A percentile compares a stretch with the other conserved stretches of the same genome.
phyloP scores from a whole-genome alignment of 2,329 filamentous ascomycete genomes.

The Pyrenophora graminea region DNA sequence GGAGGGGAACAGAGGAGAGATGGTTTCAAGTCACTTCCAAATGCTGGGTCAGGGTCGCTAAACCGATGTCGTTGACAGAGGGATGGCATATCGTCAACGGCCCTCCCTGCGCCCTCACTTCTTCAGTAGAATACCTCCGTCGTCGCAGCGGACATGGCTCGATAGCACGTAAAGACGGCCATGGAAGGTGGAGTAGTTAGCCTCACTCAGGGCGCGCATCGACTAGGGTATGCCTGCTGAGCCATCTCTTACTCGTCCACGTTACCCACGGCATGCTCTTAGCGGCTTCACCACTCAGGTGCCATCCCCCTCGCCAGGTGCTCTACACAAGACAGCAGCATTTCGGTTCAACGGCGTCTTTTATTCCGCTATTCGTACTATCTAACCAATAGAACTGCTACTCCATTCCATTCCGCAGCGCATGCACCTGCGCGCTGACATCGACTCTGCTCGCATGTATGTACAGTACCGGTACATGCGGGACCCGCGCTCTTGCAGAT shows the following conservation, averaged over 20 bases:
- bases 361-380: conserved; percentile 19
- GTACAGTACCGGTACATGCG: neutral
- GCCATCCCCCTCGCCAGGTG: conserved; percentile 4
- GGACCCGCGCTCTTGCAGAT: neutral
- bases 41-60: conserved; percentile 19
- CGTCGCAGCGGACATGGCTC: conserved; percentile 28
- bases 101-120: conserved; percentile 20
- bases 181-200: conserved; percentile 33
- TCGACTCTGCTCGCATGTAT: too few species aligned
- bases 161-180: conserved; percentile 36
- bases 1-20: conserved; percentile 21
- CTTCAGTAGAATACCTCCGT: conserved; percentile 21
- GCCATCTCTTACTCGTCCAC: conserved; percentile 41
- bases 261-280: conserved; percentile 34
- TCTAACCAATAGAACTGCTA: conserved; percentile 20
- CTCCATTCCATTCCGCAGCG: conserved; percentile 19
- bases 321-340: conserved; percentile 18
- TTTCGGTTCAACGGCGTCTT: conserved; percentile 12
- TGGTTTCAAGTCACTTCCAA: conserved; percentile 30
- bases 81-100: conserved; percentile 25
- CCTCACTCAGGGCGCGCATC: conserved; percentile 36
- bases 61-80: conserved; percentile 18
- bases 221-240: conserved; percentile 26
- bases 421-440: conserved; percentile 16
- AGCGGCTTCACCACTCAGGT: conserved; percentile 23